phyloP scores from a whole-genome alignment of 2,329 filamentous ascomycete species.

The Colletotrichum siamense region DNA sequence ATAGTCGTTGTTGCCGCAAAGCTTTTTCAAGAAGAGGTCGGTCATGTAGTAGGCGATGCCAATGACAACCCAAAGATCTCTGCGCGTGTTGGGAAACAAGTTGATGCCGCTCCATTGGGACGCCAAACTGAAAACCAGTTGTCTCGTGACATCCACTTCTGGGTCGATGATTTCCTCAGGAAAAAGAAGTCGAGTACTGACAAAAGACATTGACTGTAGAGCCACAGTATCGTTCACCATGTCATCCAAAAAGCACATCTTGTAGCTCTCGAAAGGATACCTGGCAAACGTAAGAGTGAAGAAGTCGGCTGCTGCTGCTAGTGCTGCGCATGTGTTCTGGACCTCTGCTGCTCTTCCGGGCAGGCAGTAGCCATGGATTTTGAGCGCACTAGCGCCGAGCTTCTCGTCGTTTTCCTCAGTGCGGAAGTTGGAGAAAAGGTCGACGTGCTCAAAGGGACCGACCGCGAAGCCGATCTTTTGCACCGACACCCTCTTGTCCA shows the following conservation, averaged over 20 bases:
- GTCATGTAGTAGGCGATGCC: conserved; percentile 96
- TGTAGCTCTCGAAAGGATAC: conserved; percentile 92
- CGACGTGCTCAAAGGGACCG: conserved; percentile 92
- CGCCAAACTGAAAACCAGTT: conserved; percentile 82
- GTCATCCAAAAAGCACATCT: conserved; percentile 94
- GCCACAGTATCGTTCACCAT: conserved; percentile 76
- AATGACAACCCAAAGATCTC: conserved; percentile 87
- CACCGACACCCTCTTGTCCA: conserved; percentile 76
- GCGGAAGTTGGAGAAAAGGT: conserved; percentile 83
- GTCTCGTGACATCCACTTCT: conserved; percentile 78
- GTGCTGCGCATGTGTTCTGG: conserved; percentile 82
- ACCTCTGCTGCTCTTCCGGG: conserved; percentile 84
- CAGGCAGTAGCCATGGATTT: conserved; percentile 90
- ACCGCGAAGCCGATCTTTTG: conserved; percentile 93
- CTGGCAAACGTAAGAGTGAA: conserved; percentile 88
- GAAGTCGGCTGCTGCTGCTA: conserved; percentile 88
- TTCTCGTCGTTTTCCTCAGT: conserved; percentile 92
- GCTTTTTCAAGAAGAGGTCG: conserved; percentile 85
- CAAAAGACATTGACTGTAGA: conserved; percentile 83
- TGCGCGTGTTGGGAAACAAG: conserved; percentile 80
- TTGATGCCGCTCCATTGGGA: conserved; percentile 95
- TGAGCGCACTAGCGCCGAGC: conserved; percentile 85
- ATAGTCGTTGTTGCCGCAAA: conserved; percentile 96
- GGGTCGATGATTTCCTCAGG: conserved; percentile 85
- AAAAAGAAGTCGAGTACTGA: conserved; percentile 85